phyloP scores from a whole-genome alignment of 2,329 filamentous ascomycete species.

The Arthrobotrys conoides region DNA sequence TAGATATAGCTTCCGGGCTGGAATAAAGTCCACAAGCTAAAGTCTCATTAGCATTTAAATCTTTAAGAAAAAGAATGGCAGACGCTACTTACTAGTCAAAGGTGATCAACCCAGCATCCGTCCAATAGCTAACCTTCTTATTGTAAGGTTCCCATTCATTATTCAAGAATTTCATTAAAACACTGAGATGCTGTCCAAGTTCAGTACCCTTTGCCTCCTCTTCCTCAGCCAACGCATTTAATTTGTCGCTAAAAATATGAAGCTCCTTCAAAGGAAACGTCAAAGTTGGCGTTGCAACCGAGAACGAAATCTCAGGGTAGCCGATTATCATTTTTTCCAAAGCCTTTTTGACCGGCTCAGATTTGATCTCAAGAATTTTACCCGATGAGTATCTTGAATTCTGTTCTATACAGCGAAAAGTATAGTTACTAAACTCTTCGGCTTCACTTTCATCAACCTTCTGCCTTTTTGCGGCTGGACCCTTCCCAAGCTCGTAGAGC shows the following conservation, averaged over 20 bases:
- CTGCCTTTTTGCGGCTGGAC: neutral
- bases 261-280: conserved; percentile 2
- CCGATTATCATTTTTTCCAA: conserved; percentile 10
- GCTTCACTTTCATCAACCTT: neutral
- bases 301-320: conserved; percentile 18
- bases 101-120: conserved; percentile 26
- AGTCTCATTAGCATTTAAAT: neutral
- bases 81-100: conserved; percentile 3
- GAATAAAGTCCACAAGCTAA: conserved; percentile 32
- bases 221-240: conserved; percentile 22
- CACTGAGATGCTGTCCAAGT: conserved; percentile 12
- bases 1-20: conserved; percentile 16
- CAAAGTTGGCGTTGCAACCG: neutral
- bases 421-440: conserved; percentile 12
- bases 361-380: conserved; percentile 20
- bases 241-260: conserved; percentile 6
- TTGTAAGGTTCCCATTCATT: conserved; percentile 19
- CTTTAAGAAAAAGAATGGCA: neutral
- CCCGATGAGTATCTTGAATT: neutral
- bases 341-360: conserved; percentile 16
- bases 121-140: conserved; percentile 18
- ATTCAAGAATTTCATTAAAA: conserved; percentile 23
- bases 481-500: conserved; percentile 14
- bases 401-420: conserved; percentile 8
- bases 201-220: conserved; percentile 19